A percentile compares a stretch with the other conserved stretches of the same genome.
Evolutionary conservation across 352 stramenopile genomes (phyloP).

Genomic region (Ophiocytium majus): DNA sequence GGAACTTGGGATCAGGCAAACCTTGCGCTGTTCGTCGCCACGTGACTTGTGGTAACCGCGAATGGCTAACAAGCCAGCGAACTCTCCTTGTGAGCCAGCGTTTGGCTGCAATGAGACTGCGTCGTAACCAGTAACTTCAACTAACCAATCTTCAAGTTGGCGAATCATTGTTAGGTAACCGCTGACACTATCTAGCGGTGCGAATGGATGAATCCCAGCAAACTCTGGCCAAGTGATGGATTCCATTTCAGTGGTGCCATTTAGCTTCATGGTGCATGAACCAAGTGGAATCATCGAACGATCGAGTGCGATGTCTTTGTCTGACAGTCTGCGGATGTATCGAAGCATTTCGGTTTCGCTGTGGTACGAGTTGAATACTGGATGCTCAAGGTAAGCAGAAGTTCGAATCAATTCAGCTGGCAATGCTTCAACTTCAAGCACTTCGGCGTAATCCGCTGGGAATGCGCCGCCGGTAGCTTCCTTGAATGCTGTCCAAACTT

Average conservation of each 20-base stretch:
- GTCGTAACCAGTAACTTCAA: slow-evolving; percentile 96
- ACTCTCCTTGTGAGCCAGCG: slow-evolving; percentile 94
- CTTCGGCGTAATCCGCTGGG: too few relatives aligned
- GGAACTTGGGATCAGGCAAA: slow-evolving; percentile 97
- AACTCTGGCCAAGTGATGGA: slow-evolving; percentile 95
- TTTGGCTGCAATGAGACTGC: slow-evolving; percentile 96
- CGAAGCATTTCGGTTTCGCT: slow-evolving; percentile 89
- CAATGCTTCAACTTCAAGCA: too few relatives aligned
- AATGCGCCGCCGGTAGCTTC: too few relatives aligned
- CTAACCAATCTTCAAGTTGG: too few relatives aligned
- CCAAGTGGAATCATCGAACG: slow-evolving; percentile 99
- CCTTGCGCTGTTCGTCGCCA: slow-evolving; percentile 87
- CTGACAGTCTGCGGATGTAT: slow-evolving; percentile 96
- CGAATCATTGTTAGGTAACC: too few relatives aligned
- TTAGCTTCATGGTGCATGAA: slow-evolving; percentile 99
- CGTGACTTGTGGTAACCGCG: slow-evolving; percentile 86
- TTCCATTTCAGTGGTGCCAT: slow-evolving; percentile 92
- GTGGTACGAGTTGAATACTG: slow-evolving; percentile 94
- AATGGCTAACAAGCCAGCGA: slow-evolving; percentile 92
- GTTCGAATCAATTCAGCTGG: too few relatives aligned
- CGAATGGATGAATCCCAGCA: slow-evolving; percentile 96
- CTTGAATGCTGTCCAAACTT: too few relatives aligned
- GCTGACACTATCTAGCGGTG: slow-evolving; percentile 92
- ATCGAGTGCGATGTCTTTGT: slow-evolving; percentile 97
- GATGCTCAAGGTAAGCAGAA: slow-evolving; percentile 91